Evolutionary conservation across 352 stramenopile species (phyloP).

Genomic region (Aphanomyces euteiches): DNA sequence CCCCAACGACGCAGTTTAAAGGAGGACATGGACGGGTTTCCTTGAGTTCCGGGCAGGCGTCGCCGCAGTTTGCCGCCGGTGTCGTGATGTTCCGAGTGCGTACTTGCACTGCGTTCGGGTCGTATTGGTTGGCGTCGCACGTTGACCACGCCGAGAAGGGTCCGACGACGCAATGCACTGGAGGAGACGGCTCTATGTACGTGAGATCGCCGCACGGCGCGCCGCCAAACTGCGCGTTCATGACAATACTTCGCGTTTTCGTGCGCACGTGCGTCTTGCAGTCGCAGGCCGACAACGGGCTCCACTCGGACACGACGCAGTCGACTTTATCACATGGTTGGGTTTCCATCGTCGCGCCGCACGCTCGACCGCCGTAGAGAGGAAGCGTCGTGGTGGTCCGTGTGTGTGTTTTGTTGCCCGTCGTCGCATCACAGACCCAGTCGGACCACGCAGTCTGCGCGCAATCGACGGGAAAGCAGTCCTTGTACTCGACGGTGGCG

Average conservation of each 20-base stretch:
- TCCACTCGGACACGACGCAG: slow-evolving; percentile 56
- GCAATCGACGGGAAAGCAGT: slow-evolving; percentile 13
- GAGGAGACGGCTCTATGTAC: slow-evolving; percentile 35
- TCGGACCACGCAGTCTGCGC: slow-evolving; percentile 39
- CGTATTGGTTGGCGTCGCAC: slow-evolving; percentile 44
- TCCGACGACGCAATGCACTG: slow-evolving; percentile 47
- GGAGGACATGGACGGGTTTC: slow-evolving; percentile 39
- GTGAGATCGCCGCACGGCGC: slow-evolving; percentile 41
- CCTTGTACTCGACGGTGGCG: slow-evolving; percentile 1
- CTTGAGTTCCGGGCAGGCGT: slow-evolving; percentile 41
- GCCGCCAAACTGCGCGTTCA: slow-evolving; percentile 41
- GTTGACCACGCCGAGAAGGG: slow-evolving; percentile 44
- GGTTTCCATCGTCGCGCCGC: slow-evolving; percentile 39
- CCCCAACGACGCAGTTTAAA: slow-evolving; percentile 51
- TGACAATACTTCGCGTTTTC: slow-evolving; percentile 39
- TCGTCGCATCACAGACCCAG: slow-evolving; percentile 38
- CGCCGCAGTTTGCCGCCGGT: slow-evolving; percentile 29
- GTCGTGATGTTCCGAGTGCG: slow-evolving; percentile 16
- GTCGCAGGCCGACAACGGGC: slow-evolving; percentile 37
- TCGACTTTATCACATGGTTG: slow-evolving; percentile 40
- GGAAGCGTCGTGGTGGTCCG: slow-evolving; percentile 39
- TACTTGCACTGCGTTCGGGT: slow-evolving; percentile 43
- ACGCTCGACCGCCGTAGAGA: slow-evolving; percentile 41
- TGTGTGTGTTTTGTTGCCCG: slow-evolving; percentile 50
- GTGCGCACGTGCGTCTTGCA: slow-evolving; percentile 34